A percentile compares a stretch with the other conserved stretches of the same genome.
phyloP scores from a whole-genome alignment of 2,329 filamentous ascomycete genomes.

The Chaetomiaceae sp. region DNA sequence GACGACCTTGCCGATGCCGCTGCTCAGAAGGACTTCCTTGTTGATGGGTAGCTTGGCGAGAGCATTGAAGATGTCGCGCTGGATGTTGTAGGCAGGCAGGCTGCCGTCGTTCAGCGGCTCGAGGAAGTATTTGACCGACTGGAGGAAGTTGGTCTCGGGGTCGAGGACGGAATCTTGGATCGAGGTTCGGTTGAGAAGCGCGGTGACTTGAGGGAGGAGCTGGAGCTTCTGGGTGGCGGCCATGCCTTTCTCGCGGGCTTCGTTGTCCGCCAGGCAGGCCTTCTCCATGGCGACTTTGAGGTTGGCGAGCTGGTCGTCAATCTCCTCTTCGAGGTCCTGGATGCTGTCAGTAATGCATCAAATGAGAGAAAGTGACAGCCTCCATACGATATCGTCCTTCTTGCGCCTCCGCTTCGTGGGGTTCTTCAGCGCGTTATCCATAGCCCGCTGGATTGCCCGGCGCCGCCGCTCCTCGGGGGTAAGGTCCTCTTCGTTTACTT shows the following conservation, averaged over 20 bases:
- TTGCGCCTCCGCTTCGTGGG: slow-evolving; percentile 69
- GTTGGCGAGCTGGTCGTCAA: slow-evolving; percentile 83
- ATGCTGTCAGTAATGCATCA: slow-evolving; percentile 21
- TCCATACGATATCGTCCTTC: slow-evolving; percentile 79
- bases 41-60: slow-evolving; percentile 78
- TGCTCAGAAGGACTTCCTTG: slow-evolving; percentile 84
- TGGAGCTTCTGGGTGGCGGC: slow-evolving; percentile 91
- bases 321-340: slow-evolving; percentile 82
- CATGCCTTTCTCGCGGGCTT: slow-evolving; percentile 70
- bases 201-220: slow-evolving; percentile 85
- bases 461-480: slow-evolving; percentile 80
- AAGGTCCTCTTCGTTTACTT: slow-evolving; percentile 71
- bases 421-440: slow-evolving; percentile 85
- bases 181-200: slow-evolving; percentile 83
- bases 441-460: slow-evolving; percentile 77
- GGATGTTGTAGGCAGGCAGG: slow-evolving; percentile 93
- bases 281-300: slow-evolving; percentile 88
- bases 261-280: slow-evolving; percentile 80
- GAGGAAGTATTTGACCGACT: slow-evolving; percentile 94
- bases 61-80: slow-evolving; percentile 85
- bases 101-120: slow-evolving; percentile 93
- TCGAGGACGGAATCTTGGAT: slow-evolving; percentile 82
- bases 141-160: slow-evolving; percentile 90
- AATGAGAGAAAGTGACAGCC: background rate
- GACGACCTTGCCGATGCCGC: slow-evolving; percentile 92